These are phyloP conservation scores for Quercus tomentella DNA, from an alignment of 331 rosid genomes.

Conservation along the genomic window DNA sequence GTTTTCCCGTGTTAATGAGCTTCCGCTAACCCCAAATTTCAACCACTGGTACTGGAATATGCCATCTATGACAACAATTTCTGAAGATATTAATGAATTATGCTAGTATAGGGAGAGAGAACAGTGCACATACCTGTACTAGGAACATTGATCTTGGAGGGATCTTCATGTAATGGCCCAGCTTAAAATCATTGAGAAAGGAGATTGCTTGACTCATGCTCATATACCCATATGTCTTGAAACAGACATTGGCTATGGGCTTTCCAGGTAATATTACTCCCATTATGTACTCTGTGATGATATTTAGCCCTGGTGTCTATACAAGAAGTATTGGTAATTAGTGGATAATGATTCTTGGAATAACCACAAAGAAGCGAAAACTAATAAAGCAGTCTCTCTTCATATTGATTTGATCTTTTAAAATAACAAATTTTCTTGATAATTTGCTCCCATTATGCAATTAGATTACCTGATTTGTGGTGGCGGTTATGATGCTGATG, in stretches of 20 bases:
- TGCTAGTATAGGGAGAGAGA: too few species aligned
- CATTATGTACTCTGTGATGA: conserved; percentile 74
- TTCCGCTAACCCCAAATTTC: too few species aligned
- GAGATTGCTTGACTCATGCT: conserved; percentile 81
- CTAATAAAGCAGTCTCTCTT: too few species aligned
- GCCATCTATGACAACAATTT: too few species aligned
- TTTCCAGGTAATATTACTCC: conserved; percentile 66
- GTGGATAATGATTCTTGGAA: background rate
- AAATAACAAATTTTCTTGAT: background rate
- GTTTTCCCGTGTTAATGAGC: too few species aligned
- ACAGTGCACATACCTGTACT: conserved; percentile 47
- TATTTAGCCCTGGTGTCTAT: conserved; percentile 74
- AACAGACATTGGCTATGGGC: conserved; percentile 87
- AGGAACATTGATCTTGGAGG: conserved; percentile 86
- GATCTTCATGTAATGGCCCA: conserved; percentile 90
- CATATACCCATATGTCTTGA: conserved; percentile 76
- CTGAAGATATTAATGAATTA: background rate
- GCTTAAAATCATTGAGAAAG: conserved; percentile 76
- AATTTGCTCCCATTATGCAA: too few species aligned
- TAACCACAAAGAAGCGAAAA: too few species aligned
- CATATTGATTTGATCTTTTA: too few species aligned
- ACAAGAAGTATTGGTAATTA: background rate
- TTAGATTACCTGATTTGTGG: conserved; percentile 73
- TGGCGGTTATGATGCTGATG: conserved; percentile 86
- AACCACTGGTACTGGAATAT: too few species aligned